Base-by-base conservation (phyloP, 139 green algal genomes). In the Marvania coccoides region DNA sequence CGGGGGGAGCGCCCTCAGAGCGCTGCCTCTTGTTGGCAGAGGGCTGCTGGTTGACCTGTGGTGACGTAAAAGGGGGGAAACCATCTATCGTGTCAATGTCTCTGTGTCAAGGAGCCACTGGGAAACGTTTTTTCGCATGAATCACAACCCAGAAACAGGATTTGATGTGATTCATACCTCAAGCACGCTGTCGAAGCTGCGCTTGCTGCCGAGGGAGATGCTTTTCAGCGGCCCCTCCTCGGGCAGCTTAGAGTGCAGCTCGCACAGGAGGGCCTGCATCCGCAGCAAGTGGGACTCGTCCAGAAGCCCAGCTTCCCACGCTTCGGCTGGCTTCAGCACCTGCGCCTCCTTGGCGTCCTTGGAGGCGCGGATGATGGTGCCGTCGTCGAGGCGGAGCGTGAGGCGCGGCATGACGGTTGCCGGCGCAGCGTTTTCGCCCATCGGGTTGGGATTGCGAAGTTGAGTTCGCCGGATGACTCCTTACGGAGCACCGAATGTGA, bases 371-470 rank as follows among this genome's bases (percentile, higher is more conserved):
- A 78, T 71, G 38, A 83, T 23, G 28, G 74, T 75, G 6, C 77
- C 77, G 59, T 83, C 68, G 48, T 83, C 77, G 39, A 83, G 45
- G 10, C 77, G 58, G 30, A 83, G 60, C 23, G 53, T 34, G 9
- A 78, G 24, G 29, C n/a, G n/a, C n/a, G n/a, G n/a, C n/a, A n/a
- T n/a, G n/a, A n/a, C n/a, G n/a, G n/a, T n/a, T n/a, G n/a, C n/a
- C n/a, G n/a, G n/a, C n/a, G n/a, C n/a, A n/a, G n/a, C 29, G 28
- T 6, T 30, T 14, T 7, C 53, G 53, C 4, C 7, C 48, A 9
- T n/a, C 19, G 48, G 24, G n/a, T n/a, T 34, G 48, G 19, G n/a
- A n/a, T n/a, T n/a, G n/a, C n/a, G n/a, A 34, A 23, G 48, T 58
- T 24, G 24, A 12, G 48, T 8, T 4, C 5, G 24, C 48, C 24